Evolutionary conservation across 148 eudicot genomes (phyloP).

Genomic region (Vaccinium darrowii): DNA sequence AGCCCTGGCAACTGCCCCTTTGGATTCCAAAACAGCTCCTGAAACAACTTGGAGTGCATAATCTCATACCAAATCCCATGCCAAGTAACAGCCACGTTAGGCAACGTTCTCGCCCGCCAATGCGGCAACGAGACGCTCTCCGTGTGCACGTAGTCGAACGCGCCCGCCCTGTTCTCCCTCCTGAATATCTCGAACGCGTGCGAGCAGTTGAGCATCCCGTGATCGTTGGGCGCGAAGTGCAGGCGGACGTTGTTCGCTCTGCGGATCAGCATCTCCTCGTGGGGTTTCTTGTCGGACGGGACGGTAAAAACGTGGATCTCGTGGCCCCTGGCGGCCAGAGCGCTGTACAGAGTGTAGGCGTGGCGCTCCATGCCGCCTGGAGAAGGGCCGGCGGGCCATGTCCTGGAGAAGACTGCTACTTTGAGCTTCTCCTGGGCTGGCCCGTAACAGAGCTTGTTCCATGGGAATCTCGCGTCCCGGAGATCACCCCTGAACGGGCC

Average conservation of each 20-base stretch:
- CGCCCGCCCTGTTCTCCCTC: slow-evolving; percentile 4
- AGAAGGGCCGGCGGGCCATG: slow-evolving; percentile 27
- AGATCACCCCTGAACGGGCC: slow-evolving; percentile 18
- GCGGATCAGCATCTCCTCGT: slow-evolving; percentile 12
- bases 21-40: slow-evolving; percentile 21
- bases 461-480: slow-evolving; percentile 18
- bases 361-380: slow-evolving; percentile 54
- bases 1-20: slow-evolving; percentile 11
- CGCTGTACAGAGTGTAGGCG: slow-evolving; percentile 27
- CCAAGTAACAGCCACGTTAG: slow-evolving; percentile 40
- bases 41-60: slow-evolving; percentile 33
- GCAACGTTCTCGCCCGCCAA: slow-evolving; percentile 22
- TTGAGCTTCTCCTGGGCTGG: slow-evolving; percentile 22
- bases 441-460: slow-evolving; percentile 31
- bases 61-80: slow-evolving; percentile 39
- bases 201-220: slow-evolving; percentile 14
- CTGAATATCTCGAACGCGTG: slow-evolving; percentile 20
- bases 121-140: slow-evolving; percentile 40
- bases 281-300: slow-evolving; percentile 22
- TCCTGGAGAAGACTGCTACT: slow-evolving; percentile 35
- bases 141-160: slow-evolving; percentile 34
- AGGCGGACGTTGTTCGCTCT: slow-evolving; percentile 18
- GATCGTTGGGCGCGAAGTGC: slow-evolving; percentile 22
- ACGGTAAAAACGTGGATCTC: slow-evolving; percentile 38
- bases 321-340: slow-evolving; percentile 34